Evolutionary conservation across 1,139 yeast genomes (phyloP), one percentile per base, ranked within the genome.

Genomic region (Taphrina confusa): DNA sequence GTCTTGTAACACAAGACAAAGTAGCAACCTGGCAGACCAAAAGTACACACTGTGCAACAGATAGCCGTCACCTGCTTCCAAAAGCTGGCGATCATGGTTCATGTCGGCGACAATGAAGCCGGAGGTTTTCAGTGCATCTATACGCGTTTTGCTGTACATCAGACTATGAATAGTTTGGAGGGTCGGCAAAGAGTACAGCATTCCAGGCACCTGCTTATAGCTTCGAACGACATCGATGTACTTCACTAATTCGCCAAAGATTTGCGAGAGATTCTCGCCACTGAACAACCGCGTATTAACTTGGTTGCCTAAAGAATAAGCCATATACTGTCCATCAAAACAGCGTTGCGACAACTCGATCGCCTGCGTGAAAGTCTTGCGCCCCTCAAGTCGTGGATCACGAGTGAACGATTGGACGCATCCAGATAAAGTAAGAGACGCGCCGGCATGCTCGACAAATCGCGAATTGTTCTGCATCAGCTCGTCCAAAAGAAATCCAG

Each of bases 291-390:
- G 30, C 5, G 14, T 22, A 1, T 4, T 30, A 11, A 25, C 49
- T n/a, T 42, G 23, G 39, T 54, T 44, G 8, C 58, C 58, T n/a
- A 45, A 16, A 6, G 58, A 47, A 14, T 44, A 54, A 11, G 58
- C 58, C 18, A 30, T 36, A n/a, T 54, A 54, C 23, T 54, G 50
- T 9, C 47, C 50, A 33, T 54, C 49, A 36, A 40, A 54, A 16
- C 50, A 40, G 3, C 58, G 58, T 27, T 25, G 49, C 11, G 51
- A 31, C n/a, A 31, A 14, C 5, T 36, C 51, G 20, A 42, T 23
- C 12, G 58, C 49, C 18, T 16, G 37, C 4, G 14, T 44, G 27
- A 23, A 54, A 9, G 31, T 31, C n/a, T 27, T 30, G 12, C 23
- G 22, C 3, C 39, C 11, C 16, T 54, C 51, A 20, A 34, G 14